Evolutionary conservation across 2,329 filamentous ascomycete species (phyloP).

Genomic region (Zymoseptoria ardabiliae): DNA sequence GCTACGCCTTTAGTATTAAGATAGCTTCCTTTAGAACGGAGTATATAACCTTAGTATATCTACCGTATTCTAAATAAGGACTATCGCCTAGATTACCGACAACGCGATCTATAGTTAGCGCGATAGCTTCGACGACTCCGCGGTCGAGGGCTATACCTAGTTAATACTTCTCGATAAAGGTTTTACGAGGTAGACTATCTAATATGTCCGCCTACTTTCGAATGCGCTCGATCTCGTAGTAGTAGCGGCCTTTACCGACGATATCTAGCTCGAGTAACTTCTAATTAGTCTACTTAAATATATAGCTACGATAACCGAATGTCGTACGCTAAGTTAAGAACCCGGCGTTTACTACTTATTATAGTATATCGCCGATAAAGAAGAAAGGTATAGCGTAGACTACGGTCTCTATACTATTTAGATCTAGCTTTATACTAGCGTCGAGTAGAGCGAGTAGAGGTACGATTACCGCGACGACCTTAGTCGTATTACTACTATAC

Average conservation of each 20-base stretch:
- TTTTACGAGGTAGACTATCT: too few species aligned
- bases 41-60: neutral
- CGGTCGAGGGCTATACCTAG: too few species aligned
- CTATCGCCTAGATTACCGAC: too few species aligned
- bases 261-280: neutral
- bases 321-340: neutral
- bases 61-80: neutral
- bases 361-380: neutral
- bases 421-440: neutral
- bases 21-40: neutral
- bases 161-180: too few species aligned
- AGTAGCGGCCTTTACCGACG: neutral
- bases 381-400: neutral
- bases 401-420: neutral
- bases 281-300: neutral
- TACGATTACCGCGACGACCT: neutral
- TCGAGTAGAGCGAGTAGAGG: neutral
- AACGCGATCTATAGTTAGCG: too few species aligned
- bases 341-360: neutral
- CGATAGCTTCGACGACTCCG: too few species aligned
- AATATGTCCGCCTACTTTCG: too few species aligned
- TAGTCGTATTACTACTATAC: neutral
- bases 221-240: neutral
- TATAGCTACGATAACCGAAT: neutral
- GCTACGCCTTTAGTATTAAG: neutral